These are phyloP conservation scores for Acer negundo DNA, from an alignment of 345 rosid species.

Conservation along the genomic window DNA sequence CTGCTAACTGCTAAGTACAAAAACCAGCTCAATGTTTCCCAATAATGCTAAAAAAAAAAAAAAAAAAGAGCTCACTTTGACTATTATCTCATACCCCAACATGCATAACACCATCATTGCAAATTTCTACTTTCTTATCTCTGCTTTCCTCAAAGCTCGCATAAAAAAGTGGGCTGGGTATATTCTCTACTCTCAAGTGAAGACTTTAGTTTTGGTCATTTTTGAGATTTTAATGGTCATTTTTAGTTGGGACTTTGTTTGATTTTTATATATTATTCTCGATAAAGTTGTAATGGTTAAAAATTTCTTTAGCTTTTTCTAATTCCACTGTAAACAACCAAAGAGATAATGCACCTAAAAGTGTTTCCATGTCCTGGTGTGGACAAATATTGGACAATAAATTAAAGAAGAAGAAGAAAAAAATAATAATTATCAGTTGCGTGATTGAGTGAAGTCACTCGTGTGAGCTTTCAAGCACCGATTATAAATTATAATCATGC, in stretches of 20 bases:
- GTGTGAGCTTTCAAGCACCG: constrained; percentile 5
- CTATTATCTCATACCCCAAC: constrained; percentile 20
- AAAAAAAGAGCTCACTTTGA: constrained; percentile 31
- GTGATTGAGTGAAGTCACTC: constrained; percentile 9
- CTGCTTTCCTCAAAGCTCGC: constrained; percentile 31
- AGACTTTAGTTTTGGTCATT: constrained; percentile 18
- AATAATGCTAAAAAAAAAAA: constrained; percentile 23
- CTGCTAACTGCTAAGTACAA: constrained; percentile 35
- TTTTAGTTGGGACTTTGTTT: constrained; percentile 31
- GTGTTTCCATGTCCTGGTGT: constrained; percentile 44
- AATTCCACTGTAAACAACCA: constrained; percentile 18
- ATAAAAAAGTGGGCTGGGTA: constrained; percentile 23
- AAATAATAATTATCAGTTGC: neutral
- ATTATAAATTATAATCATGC: neutral
- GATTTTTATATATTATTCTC: neutral
- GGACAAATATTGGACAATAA: constrained; percentile 2
- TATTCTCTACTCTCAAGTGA: constrained; percentile 16
- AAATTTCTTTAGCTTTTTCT: constrained; percentile 15
- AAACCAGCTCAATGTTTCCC: constrained; percentile 39
- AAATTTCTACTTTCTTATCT: constrained; percentile 10
- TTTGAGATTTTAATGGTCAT: constrained; percentile 23
- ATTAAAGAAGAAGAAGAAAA: too few species aligned
- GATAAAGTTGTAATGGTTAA: constrained; percentile 15
- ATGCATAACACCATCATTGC: constrained; percentile 41
- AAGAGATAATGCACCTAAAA: constrained; percentile 27